Evolutionary conservation across 768 basidiomycete genomes (phyloP).

Genomic region (Dendrothele bispora): DNA sequence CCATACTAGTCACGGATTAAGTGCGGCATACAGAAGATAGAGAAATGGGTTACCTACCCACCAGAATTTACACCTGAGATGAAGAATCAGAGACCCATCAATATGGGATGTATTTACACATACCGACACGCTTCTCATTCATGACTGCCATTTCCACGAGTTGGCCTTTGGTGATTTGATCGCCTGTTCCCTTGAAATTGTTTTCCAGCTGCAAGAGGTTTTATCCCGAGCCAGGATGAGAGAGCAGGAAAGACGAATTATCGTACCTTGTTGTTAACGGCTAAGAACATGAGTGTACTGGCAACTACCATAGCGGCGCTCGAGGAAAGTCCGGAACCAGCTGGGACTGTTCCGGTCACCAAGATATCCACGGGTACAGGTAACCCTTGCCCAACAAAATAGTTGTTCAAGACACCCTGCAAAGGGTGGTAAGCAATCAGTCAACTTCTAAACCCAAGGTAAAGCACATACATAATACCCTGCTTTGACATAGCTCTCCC

Average conservation of each 20-base stretch:
- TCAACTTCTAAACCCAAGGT: slow-evolving; percentile 1
- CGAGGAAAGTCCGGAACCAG: slow-evolving; percentile 84
- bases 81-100: slow-evolving; percentile 6
- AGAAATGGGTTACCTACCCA: slow-evolving; percentile 47
- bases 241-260: slow-evolving; percentile 1
- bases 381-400: slow-evolving; percentile 12
- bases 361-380: slow-evolving; percentile 72
- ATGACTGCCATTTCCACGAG: slow-evolving; percentile 80
- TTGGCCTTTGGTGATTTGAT: slow-evolving; percentile 57
- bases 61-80: slow-evolving; percentile 67
- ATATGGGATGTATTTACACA: slow-evolving; percentile 9
- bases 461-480: slow-evolving; percentile 67
- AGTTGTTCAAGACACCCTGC: slow-evolving; percentile 17
- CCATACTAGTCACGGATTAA: slow-evolving; percentile 55
- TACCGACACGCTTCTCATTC: slow-evolving; percentile 82
- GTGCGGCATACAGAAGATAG: slow-evolving; percentile 10
- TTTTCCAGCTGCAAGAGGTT: slow-evolving; percentile 20
- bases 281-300: slow-evolving; percentile 78
- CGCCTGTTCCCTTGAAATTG: slow-evolving; percentile 10
- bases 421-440: slow-evolving; percentile 71
- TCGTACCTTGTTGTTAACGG: slow-evolving; percentile 68
- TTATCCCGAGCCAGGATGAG: slow-evolving; percentile 5
- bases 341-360: slow-evolving; percentile 80
- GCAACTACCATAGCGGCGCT: slow-evolving; percentile 92
- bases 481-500: slow-evolving; percentile 89